Percentiles rank a stretch among this genome's conserved stretches.
phyloP scores from a whole-genome alignment of 257 asterid species.

The Handroanthus guayacan region DNA sequence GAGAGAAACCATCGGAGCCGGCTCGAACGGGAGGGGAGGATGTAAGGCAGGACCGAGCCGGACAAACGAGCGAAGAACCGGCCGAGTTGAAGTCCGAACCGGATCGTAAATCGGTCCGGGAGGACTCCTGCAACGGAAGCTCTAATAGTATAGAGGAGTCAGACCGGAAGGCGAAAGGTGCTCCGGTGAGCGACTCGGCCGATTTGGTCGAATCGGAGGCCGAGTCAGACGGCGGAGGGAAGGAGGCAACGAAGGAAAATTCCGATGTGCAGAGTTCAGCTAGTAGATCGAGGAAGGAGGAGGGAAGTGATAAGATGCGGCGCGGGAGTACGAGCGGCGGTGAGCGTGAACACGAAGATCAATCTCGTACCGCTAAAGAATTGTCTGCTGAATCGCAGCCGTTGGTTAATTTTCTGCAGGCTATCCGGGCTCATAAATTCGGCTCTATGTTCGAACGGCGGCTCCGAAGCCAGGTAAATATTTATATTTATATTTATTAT shows the following conservation, averaged over 20 bases:
- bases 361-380: slow-evolving; percentile 56
- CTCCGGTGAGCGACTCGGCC: slow-evolving; percentile 52
- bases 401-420: slow-evolving; percentile 56
- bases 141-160: slow-evolving; percentile 59
- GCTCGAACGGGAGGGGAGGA: slow-evolving; percentile 41
- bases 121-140: slow-evolving; percentile 72
- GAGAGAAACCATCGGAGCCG: slow-evolving; percentile 49
- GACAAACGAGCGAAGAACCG: slow-evolving; percentile 43
- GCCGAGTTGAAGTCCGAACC: slow-evolving; percentile 36
- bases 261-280: slow-evolving; percentile 82
- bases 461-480: slow-evolving; percentile 75
- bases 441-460: slow-evolving; percentile 71
- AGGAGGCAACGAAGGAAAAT: slow-evolving; percentile 57
- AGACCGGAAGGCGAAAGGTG: slow-evolving; percentile 46
- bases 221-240: slow-evolving; percentile 61
- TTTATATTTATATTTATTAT: neutral
- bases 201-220: slow-evolving; percentile 58
- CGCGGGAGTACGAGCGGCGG: slow-evolving; percentile 58
- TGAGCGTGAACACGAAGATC: slow-evolving; percentile 58
- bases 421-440: slow-evolving; percentile 54
- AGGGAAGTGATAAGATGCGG: slow-evolving; percentile 57
- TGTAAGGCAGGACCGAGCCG: slow-evolving; percentile 37
- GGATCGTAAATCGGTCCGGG: slow-evolving; percentile 47
- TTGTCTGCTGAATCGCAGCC: slow-evolving; percentile 63
- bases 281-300: slow-evolving; percentile 66